Evolutionary conservation across 768 basidiomycete genomes (phyloP), one percentile per base, ranked within the genome.

Genomic region (Termitomyces sp.): DNA sequence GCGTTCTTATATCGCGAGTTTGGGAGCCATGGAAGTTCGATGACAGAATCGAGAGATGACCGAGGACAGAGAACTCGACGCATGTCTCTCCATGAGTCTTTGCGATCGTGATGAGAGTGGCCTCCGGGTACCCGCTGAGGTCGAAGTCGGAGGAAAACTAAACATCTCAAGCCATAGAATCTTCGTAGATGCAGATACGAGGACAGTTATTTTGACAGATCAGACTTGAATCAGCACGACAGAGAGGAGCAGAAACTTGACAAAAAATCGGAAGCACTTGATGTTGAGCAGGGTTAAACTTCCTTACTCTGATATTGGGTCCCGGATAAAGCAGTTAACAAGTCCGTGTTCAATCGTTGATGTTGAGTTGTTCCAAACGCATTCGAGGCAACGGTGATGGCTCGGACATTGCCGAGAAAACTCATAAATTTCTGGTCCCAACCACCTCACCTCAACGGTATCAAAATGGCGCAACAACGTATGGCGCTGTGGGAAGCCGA

Each of bases 401-500:
- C 31, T 51, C 74, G 73, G 72, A 63, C 61, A 59, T 66, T 64
- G 68, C 72, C 73, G 74, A 67, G 46, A 41, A 59, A 65, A 65
- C 63, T 63, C 67, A n/a, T 68, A 72, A 71, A 70, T 68, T 73
- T 69, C 67, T 66, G 45, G 54, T 53, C 60, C 43, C 43, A 46
- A 63, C 43, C 49, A 47, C 56, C 25, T 17, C 21, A 23, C 53
- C 49, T 41, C 53, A 59, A 49, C 55, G 52, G 31, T 59, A 54
- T 21, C 54, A 68, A 68, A 69, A 84, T 86, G 79, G 73, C 83
- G 46, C 81, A 84, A 72, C 87, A 86, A 71, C 82, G 89, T 32
- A 82, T 82, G 55, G 77, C 85, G 31, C 65, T 90, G 23, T 92
- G 90, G 89, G 90, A 92, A 63, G 80, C 82, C 6, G 91, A 92